Conservation (phyloP, 2,329 filamentous ascomycete genomes). For the Ambrosiella xylebori region DNA sequence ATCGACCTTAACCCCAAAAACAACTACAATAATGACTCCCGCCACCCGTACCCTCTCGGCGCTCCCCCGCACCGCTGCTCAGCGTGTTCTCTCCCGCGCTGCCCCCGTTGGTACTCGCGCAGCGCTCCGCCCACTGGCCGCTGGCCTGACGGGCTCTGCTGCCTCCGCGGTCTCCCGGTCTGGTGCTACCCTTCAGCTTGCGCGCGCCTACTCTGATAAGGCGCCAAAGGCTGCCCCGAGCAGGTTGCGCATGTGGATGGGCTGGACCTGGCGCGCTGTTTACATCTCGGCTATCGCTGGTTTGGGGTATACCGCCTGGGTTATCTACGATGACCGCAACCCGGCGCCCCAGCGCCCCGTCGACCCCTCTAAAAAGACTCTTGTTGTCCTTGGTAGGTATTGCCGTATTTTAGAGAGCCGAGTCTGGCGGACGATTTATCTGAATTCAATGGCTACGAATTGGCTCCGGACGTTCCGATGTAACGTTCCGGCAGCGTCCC, state of each 20-base stretch:
- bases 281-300: conserved; percentile 58
- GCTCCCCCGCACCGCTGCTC: conserved; percentile 14
- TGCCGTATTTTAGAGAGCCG: no score
- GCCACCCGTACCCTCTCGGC: conserved; percentile 25
- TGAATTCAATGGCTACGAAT: not conserved
- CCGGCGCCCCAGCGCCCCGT: conserved; percentile 62
- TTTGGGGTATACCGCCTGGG: conserved; percentile 57
- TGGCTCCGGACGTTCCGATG: not conserved
- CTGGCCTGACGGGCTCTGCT: conserved; percentile 17
- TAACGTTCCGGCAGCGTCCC: not conserved
- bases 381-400: conserved; percentile 73
- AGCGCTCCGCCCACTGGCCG: conserved; percentile 17
- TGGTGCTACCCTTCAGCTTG: conserved; percentile 15
- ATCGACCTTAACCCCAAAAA: conserved; percentile 1
- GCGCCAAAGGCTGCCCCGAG: conserved; percentile 31
- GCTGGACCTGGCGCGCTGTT: conserved; percentile 68
- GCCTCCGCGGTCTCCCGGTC: conserved; percentile 15
- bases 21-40: conserved; percentile 25
- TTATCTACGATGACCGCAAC: conserved; percentile 67
- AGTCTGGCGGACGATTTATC: no score
- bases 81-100: conserved; percentile 13
- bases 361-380: conserved; percentile 85
- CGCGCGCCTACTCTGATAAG: conserved; percentile 30
- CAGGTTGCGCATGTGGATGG: conserved; percentile 51
- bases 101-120: conserved; percentile 12